phyloP scores from a whole-genome alignment of 306 rosid genomes.

The Dalbergia cochinchinensis region DNA sequence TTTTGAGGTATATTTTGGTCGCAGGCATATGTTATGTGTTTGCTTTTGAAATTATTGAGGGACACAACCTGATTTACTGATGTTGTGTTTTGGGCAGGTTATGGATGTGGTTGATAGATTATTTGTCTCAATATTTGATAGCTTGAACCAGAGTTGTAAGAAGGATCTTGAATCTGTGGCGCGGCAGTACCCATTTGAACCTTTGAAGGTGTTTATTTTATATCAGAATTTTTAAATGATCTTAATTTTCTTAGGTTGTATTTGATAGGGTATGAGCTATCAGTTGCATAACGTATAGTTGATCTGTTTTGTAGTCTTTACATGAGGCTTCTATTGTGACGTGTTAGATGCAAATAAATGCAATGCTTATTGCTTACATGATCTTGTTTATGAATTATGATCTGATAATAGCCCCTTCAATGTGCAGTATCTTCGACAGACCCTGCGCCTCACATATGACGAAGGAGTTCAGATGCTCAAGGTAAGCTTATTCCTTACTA shows the following conservation, averaged over 20 bases:
- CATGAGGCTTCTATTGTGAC: background rate
- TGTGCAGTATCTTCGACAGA: constrained; percentile 84
- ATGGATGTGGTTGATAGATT: constrained; percentile 80
- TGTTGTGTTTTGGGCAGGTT: constrained; percentile 62
- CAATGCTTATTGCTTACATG: background rate
- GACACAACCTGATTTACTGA: constrained; percentile 27
- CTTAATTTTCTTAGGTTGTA: constrained; percentile 23
- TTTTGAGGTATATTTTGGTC: constrained; percentile 69
- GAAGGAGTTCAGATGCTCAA: constrained; percentile 96
- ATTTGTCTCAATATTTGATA: constrained; percentile 81
- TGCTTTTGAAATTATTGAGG: constrained; percentile 32
- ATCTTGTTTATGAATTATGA: constrained; percentile 15
- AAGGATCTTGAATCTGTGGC: constrained; percentile 82
- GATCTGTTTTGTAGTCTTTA: background rate
- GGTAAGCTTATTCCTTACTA: constrained; percentile 55
- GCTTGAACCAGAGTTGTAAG: constrained; percentile 68
- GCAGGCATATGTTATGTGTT: background rate
- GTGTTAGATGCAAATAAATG: constrained; percentile 2
- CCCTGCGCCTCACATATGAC: constrained; percentile 82
- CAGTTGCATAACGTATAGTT: constrained; percentile 15
- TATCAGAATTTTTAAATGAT: background rate
- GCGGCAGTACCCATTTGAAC: constrained; percentile 89
- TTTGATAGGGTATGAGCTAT: background rate
- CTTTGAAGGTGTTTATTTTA: constrained; percentile 74
- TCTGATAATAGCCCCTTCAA: constrained; percentile 41